Evolutionary conservation across 164 flowering plant genomes (phyloP).

Genomic region (Warburgia ugandensis): DNA sequence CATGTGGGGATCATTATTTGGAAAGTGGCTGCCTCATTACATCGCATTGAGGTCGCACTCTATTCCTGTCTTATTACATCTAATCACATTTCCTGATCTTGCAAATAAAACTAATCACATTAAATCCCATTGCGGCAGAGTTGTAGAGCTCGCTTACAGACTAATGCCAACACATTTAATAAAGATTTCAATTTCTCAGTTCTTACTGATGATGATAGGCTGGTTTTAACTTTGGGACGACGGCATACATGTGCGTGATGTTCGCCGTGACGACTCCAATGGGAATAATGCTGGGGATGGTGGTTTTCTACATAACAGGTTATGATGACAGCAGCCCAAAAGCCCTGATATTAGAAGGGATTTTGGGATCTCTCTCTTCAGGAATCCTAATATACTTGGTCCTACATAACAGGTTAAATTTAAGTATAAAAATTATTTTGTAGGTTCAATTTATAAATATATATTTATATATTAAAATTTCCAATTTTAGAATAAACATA

Average conservation of each 20-base stretch:
- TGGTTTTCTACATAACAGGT: slow-evolving; percentile 47
- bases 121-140: not conserved
- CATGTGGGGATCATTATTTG: not conserved
- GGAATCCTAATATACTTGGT: slow-evolving; percentile 77
- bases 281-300: slow-evolving; percentile 71
- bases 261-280: slow-evolving; percentile 69
- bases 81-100: no score
- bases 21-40: not conserved
- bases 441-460: no score
- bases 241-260: slow-evolving; percentile 65
- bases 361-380: slow-evolving; percentile 56
- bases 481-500: no score
- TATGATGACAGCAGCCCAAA: slow-evolving; percentile 53
- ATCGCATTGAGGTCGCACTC: not conserved
- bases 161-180: not conserved
- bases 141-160: no score
- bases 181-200: not conserved
- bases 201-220: slow-evolving; percentile 31
- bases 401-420: slow-evolving; percentile 73
- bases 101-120: not conserved
- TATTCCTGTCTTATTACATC: no score
- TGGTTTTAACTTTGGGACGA: slow-evolving; percentile 45
- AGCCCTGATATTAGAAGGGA: slow-evolving; percentile 59
- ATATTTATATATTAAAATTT: no score
- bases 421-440: no score